phyloP scores from a whole-genome alignment of 176 grass and related monocot species.

The Lolium rigidum region DNA sequence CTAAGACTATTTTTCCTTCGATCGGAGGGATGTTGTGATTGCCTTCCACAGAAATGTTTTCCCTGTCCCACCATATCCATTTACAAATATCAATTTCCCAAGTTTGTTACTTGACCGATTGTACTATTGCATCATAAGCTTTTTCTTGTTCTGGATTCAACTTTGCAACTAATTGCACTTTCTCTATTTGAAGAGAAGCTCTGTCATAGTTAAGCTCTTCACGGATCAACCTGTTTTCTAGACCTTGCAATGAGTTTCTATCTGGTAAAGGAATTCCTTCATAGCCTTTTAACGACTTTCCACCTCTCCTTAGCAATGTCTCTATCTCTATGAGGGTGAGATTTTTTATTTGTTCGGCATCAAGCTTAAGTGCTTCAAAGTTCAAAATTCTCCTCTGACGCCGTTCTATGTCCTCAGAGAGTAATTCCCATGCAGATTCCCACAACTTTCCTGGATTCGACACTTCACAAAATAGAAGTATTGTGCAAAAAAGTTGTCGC shows the following conservation, averaged over 20 bases:
- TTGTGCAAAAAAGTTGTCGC: slow-evolving; percentile 38
- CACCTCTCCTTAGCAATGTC: background rate
- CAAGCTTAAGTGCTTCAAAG: background rate
- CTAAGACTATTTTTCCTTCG: slow-evolving; percentile 8
- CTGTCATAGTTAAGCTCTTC: slow-evolving; percentile 26
- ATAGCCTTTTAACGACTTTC: background rate
- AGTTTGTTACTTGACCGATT: background rate
- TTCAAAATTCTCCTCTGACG: background rate
- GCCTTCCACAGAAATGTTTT: slow-evolving; percentile 27
- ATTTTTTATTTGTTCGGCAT: background rate
- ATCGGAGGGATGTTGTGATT: background rate
- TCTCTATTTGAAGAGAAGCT: background rate
- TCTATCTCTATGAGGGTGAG: background rate
- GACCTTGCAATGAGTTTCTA: background rate
- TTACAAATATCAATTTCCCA: slow-evolving; percentile 2
- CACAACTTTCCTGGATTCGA: background rate
- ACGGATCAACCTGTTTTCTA: slow-evolving; percentile 19
- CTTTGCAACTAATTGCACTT: background rate
- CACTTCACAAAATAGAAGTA: slow-evolving; percentile 23
- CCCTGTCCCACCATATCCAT: background rate
- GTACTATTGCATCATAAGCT: background rate
- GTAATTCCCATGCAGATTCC: slow-evolving; percentile 27
- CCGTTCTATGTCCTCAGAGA: slow-evolving; percentile 14
- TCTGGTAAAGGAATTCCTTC: slow-evolving; percentile 11
- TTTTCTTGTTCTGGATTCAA: background rate